Evolutionary conservation across 371 early-diverging fungal species (phyloP), one percentile per base, ranked within the genome.

Genomic region (Mucor piriformis): DNA sequence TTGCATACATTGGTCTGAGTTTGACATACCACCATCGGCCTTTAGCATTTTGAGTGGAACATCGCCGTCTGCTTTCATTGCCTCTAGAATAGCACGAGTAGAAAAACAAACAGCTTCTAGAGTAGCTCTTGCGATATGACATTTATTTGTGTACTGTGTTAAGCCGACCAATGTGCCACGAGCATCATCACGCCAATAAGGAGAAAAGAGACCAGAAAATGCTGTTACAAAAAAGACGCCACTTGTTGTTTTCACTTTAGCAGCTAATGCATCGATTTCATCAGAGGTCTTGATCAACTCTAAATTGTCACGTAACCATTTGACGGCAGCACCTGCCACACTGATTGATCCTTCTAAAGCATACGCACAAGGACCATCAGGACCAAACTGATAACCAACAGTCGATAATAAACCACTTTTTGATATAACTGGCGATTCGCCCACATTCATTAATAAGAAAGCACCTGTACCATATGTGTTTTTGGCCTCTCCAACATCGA

Each of bases 401-500:
- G 97, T 98, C 6, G 97, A 93, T 35, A 98, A 64, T 23, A 97
- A 82, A 1, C 98, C 97, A 64, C 90, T 77, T 57, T 79, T 81
- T 27, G 96, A 94, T 32, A 87, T 64, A 32, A 93, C 88, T 21
- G 91, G 88, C 42, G 83, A 69, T 4, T 69, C 49, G n/a, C 98
- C 98, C 3, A 96, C 95, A 80, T 98, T 96, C 81, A 92, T 90
- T 50, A 98, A 72, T 88, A 97, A 87, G 70, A 96, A 97, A 63
- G 95, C 95, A 21, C 98, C 97, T 8, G 97, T 97, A 23, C 97
- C 98, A 74, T 95, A 83, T 7, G 98, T 98, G 79, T 95, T 96
- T 81, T 98, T 98, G 43, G 91, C 91, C 64, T 92, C 88, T 3
- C 98, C 97, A 0, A 81, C 76, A 23, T 84, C 64, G 69, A 95